Percentiles rank a stretch among this genome's conserved stretches.
These are phyloP conservation scores for Yarrowia phangngaensis DNA, from an alignment of 805 yeast genomes.

Conservation along the genomic window DNA sequence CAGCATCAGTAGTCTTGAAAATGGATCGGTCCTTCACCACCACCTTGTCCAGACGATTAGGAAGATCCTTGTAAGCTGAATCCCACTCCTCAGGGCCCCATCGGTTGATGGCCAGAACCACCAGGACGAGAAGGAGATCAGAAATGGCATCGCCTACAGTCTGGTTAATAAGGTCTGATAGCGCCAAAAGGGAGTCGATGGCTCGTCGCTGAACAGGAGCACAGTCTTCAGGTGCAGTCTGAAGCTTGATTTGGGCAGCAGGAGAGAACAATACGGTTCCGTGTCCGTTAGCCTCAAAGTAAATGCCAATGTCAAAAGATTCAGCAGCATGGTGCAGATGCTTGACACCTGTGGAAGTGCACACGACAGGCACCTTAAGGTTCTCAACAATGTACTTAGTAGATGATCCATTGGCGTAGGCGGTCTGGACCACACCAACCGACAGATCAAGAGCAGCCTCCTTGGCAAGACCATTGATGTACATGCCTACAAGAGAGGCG, in stretches of 20 bases:
- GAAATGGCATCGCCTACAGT: conserved; percentile 98
- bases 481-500: conserved; percentile 74
- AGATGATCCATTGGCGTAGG: conserved; percentile 94
- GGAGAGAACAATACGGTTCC: conserved; percentile 87
- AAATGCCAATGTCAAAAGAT: conserved; percentile 82
- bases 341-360: conserved; percentile 95
- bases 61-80: conserved; percentile 71
- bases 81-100: conserved; percentile 73
- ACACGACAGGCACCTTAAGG: conserved; percentile 71
- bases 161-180: conserved; percentile 79
- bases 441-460: conserved; percentile 43
- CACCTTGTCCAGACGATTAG: conserved; percentile 78
- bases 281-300: conserved; percentile 99
- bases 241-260: conserved; percentile 43
- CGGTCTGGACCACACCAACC: conserved; percentile 92
- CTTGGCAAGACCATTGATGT: conserved; percentile 50
- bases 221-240: conserved; percentile 40
- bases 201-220: conserved; percentile 49
- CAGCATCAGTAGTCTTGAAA: conserved; percentile 87
- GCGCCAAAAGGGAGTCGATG: conserved; percentile 51
- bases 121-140: conserved; percentile 77
- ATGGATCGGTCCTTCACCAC: conserved; percentile 73
- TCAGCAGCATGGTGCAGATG: conserved; percentile 91
- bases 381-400: conserved; percentile 62
- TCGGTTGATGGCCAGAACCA: conserved; percentile 54